Evolutionary conservation across 164 flowering plant genomes (phyloP).

Genomic region (Umbellularia californica): DNA sequence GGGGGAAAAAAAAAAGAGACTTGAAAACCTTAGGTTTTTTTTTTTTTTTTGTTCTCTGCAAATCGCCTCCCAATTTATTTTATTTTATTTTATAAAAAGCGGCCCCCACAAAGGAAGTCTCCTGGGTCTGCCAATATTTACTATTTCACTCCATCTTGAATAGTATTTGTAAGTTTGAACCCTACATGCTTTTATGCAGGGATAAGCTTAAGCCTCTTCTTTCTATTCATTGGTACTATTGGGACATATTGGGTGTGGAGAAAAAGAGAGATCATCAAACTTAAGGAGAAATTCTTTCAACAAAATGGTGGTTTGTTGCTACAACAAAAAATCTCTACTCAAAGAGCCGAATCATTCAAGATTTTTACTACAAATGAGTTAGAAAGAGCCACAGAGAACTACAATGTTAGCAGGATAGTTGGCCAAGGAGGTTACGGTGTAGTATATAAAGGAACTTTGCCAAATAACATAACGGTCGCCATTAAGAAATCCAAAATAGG

Average conservation of each 20-base stretch:
- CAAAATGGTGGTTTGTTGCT: constrained; percentile 12
- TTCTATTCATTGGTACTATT: background rate
- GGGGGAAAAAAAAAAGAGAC: too few species aligned
- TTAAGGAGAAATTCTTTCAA: constrained; percentile 8
- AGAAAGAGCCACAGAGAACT: constrained; percentile 15
- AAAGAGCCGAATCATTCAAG: background rate
- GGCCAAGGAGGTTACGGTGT: constrained; percentile 19
- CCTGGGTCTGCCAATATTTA: background rate
- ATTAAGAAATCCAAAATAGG: constrained; percentile 22
- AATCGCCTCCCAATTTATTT: too few species aligned
- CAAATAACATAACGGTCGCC: constrained; percentile 13
- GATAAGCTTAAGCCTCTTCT: background rate
- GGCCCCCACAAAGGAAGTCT: too few species aligned
- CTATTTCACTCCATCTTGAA: too few species aligned
- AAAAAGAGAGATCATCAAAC: constrained; percentile 9
- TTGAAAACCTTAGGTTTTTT: too few species aligned
- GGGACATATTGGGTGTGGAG: constrained; percentile 3
- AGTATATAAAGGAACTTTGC: constrained; percentile 19
- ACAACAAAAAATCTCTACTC: background rate
- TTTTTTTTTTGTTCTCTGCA: too few species aligned
- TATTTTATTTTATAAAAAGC: too few species aligned
- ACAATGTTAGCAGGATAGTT: constrained; percentile 5
- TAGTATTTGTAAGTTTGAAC: too few species aligned
- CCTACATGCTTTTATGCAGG: background rate
- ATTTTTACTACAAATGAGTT: constrained; percentile 11